Percentiles rank a stretch among this genome's conserved stretches.
Evolutionary conservation across 2,329 filamentous ascomycete genomes (phyloP).

Genomic region (Eurotiales sp.): DNA sequence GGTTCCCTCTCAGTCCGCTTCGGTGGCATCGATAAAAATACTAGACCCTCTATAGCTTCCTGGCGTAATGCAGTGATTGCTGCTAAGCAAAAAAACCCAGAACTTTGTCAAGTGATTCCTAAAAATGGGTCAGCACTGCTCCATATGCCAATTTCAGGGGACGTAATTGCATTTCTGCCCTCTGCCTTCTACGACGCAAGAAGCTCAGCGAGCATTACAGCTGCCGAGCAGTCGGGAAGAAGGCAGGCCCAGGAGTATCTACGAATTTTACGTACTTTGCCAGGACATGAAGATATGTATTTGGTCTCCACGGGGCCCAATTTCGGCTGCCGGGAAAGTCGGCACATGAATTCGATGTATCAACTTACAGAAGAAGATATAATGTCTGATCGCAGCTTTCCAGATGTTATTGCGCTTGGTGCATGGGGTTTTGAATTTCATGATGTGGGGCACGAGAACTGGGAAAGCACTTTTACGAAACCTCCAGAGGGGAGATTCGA

Average conservation of each 20-base stretch:
- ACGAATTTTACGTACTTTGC: neutral
- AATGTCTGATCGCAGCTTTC: neutral
- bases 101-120: neutral
- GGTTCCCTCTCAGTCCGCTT: neutral
- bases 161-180: neutral
- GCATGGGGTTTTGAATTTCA: constrained; percentile 2
- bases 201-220: neutral
- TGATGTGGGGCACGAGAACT: neutral
- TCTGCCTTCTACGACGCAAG: neutral
- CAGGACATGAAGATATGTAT: constrained; percentile 1
- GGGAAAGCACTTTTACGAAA: neutral
- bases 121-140: neutral
- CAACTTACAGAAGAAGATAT: constrained; percentile 1
- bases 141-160: neutral
- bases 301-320: constrained; percentile 1
- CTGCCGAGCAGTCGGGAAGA: neutral
- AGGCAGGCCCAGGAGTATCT: constrained; percentile 1
- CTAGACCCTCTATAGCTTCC: neutral
- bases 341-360: constrained; percentile 1
- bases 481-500: neutral
- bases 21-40: neutral
- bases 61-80: neutral
- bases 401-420: neutral
- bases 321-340: neutral
- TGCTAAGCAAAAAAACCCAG: neutral